These are phyloP conservation scores for Mytilinidion resinicola DNA, from an alignment of 495 filamentous ascomycete species.

Conservation along the genomic window DNA sequence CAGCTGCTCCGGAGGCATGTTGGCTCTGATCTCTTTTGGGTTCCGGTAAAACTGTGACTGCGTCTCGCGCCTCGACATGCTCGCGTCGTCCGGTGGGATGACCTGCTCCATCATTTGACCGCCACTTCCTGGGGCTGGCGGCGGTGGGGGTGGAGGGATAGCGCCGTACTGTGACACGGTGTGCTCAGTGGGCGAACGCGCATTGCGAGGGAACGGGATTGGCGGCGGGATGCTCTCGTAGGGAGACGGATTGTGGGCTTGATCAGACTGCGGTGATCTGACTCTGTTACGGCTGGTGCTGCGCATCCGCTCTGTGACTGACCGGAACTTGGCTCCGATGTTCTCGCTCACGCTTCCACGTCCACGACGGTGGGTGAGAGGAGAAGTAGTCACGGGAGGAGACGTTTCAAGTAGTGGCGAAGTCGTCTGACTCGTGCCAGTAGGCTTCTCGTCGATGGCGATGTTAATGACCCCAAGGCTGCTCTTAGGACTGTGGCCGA, in stretches of 20 bases:
- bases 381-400: constrained; percentile 20
- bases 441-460: constrained; percentile 33
- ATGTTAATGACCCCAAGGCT: constrained; percentile 37
- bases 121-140: not conserved
- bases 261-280: constrained; percentile 32
- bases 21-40: constrained; percentile 40
- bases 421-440: constrained; percentile 4
- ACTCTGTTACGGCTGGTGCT: constrained; percentile 34
- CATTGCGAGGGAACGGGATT: constrained; percentile 18
- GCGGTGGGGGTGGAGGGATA: constrained; percentile 5
- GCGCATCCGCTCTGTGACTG: constrained; percentile 37
- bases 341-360: constrained; percentile 36
- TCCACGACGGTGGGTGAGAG: constrained; percentile 32
- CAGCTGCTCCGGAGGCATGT: constrained; percentile 37
- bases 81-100: constrained; percentile 14
- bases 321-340: constrained; percentile 35
- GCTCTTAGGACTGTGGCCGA: constrained; percentile 15
- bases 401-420: constrained; percentile 11
- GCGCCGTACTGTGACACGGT: constrained; percentile 5
- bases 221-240: constrained; percentile 36
- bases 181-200: constrained; percentile 27
- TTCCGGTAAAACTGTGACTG: constrained; percentile 32
- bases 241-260: constrained; percentile 19
- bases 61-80: not conserved
- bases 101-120: constrained; percentile 22